phyloP scores from a whole-genome alignment of 2,329 filamentous ascomycete genomes.

The Aschersonia sp. region DNA sequence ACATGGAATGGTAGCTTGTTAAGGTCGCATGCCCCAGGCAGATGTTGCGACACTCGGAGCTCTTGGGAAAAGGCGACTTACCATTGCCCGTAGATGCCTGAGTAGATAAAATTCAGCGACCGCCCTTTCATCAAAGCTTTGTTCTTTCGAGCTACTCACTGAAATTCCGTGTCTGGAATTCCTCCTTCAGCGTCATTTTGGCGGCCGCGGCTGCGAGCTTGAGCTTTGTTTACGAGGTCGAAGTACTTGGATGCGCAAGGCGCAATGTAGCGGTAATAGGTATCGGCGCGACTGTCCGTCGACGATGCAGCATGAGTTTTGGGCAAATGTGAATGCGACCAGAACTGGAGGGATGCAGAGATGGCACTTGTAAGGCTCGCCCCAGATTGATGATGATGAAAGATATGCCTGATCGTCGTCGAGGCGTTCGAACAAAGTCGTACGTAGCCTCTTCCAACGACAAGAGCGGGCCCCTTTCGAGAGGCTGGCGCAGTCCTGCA shows the following conservation, averaged over 20 bases:
- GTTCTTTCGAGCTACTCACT: conserved; percentile 33
- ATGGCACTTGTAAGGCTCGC: conserved; percentile 2
- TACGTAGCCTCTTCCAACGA: conserved; percentile 16
- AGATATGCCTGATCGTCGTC: conserved; percentile 8
- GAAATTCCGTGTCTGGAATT: conserved; percentile 61
- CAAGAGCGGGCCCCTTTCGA: conserved; percentile 2
- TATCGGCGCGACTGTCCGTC: not conserved
- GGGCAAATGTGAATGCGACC: not conserved
- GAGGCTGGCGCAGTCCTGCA: conserved; percentile 5
- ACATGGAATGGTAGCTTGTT: not conserved
- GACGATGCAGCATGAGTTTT: not conserved
- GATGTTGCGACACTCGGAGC: not conserved
- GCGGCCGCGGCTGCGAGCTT: conserved; percentile 5
- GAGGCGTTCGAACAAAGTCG: conserved; percentile 11
- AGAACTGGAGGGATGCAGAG: not conserved
- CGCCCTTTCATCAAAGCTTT: not conserved
- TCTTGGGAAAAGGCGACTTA: conserved; percentile 25
- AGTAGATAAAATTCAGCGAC: not conserved
- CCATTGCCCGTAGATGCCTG: conserved; percentile 67
- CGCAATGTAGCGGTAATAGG: not conserved
- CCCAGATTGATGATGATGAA: conserved; percentile 4
- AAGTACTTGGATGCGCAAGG: conserved; percentile 1
- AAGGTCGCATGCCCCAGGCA: not conserved
- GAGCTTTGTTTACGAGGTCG: not conserved
- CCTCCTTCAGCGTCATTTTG: conserved; percentile 57